A percentile compares a stretch with the other conserved stretches of the same genome.
Evolutionary conservation across 2,329 filamentous ascomycete species (phyloP).

Genomic region (Colletotrichum euphorbiae): DNA sequence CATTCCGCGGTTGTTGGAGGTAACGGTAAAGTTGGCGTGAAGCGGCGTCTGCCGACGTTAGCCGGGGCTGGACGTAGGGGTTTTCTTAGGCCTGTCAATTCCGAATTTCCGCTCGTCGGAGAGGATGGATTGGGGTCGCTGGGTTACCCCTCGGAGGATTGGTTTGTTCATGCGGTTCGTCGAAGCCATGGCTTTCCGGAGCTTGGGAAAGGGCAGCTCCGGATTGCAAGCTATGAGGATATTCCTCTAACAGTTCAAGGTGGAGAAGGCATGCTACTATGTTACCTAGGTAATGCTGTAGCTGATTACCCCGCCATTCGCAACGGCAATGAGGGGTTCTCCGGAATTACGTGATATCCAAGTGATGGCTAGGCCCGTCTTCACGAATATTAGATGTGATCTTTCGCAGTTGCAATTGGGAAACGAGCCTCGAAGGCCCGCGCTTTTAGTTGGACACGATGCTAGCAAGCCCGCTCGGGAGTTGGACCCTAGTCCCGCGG

Average conservation of each 20-base stretch:
- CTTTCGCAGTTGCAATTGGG: too few relatives aligned
- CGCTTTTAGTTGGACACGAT: too few relatives aligned
- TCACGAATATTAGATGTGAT: too few relatives aligned
- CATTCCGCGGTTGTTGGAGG: constrained; percentile 28
- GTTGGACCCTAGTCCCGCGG: constrained; percentile 13
- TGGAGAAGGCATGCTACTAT: not conserved
- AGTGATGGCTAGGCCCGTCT: too few relatives aligned
- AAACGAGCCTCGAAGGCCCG: not conserved
- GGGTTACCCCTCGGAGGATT: not conserved
- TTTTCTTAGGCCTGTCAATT: constrained; percentile 24
- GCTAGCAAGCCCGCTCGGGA: not conserved
- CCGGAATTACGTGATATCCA: too few relatives aligned
- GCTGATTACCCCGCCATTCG: constrained; percentile 8
- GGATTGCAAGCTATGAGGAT: not conserved
- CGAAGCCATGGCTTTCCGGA: constrained; percentile 5
- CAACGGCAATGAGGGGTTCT: not conserved
- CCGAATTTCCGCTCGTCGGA: constrained; percentile 27
- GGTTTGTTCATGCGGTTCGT: not conserved
- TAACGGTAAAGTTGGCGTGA: constrained; percentile 22
- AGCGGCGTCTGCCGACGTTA: constrained; percentile 40
- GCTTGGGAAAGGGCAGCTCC: not conserved
- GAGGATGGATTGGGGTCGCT: not conserved
- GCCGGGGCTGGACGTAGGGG: constrained; percentile 21
- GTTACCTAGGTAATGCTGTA: not conserved
- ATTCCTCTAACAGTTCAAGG: not conserved